Conservation (phyloP, 306 rosid species). For the Fagus crenata region DNA sequence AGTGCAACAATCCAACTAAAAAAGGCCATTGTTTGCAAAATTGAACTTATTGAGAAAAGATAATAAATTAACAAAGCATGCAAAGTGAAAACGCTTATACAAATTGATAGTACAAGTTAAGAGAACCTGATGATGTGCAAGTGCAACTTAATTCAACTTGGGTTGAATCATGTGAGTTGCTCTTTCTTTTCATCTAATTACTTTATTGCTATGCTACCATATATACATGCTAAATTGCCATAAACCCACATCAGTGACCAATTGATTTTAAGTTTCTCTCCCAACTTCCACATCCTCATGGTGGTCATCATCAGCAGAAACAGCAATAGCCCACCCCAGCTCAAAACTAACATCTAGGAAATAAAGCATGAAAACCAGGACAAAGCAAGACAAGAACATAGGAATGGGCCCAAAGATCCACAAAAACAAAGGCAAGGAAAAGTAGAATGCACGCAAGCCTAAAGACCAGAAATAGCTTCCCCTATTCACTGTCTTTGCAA, state of each 20-base stretch:
- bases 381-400: constrained; percentile 53
- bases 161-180: constrained; percentile 33
- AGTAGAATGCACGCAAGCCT: constrained; percentile 83
- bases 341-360: constrained; percentile 64
- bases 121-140: not conserved
- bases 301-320: constrained; percentile 23
- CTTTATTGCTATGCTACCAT: not conserved
- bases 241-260: too few relatives aligned
- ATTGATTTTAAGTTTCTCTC: constrained; percentile 1
- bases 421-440: constrained; percentile 75
- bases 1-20: not conserved
- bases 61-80: not conserved
- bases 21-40: not conserved
- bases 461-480: constrained; percentile 89
- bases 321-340: constrained; percentile 43
- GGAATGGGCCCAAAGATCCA: constrained; percentile 95
- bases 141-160: constrained; percentile 45
- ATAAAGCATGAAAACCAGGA: constrained; percentile 58
- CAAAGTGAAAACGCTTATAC: not conserved
- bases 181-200: not conserved
- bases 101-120: not conserved
- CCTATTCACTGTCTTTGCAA: constrained; percentile 58
- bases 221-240: not conserved
- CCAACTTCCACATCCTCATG: constrained; percentile 46
- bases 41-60: not conserved